These are phyloP conservation scores for Corylus heterophylla DNA, from an alignment of 306 rosid species.

Conservation along the genomic window DNA sequence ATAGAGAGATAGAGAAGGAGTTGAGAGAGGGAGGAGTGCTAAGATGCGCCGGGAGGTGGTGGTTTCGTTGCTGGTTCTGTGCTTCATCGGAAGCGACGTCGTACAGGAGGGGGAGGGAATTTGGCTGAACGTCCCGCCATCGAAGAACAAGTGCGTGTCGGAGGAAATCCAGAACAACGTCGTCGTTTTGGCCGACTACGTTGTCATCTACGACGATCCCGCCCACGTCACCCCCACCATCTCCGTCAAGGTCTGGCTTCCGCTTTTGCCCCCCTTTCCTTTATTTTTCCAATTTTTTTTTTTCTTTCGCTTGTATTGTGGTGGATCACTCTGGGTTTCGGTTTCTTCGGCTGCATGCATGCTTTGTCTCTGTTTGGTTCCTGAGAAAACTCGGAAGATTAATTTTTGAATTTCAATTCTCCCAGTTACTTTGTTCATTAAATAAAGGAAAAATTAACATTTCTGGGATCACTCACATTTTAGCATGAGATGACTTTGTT, in stretches of 20 bases:
- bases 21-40: neutral
- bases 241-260: constrained; percentile 61
- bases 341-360: neutral
- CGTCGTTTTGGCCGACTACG: constrained; percentile 85
- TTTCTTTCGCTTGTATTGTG: constrained; percentile 12
- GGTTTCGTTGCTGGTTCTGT: constrained; percentile 12
- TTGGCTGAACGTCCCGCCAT: constrained; percentile 59
- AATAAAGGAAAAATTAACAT: neutral
- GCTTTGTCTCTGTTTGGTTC: constrained; percentile 17
- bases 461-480: neutral
- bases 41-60: constrained; percentile 32
- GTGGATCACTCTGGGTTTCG: neutral
- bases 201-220: constrained; percentile 55
- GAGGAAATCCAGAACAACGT: constrained; percentile 95
- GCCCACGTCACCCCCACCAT: constrained; percentile 47
- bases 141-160: constrained; percentile 86
- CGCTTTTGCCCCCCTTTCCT: neutral
- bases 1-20: too few species aligned
- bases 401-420: neutral
- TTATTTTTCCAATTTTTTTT: neutral
- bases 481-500: neutral
- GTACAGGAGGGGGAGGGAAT: constrained; percentile 38
- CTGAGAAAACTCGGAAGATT: neutral
- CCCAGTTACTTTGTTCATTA: neutral
- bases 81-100: constrained; percentile 29